These are phyloP conservation scores for Alternaria arborescens DNA, from an alignment of 2,329 filamentous ascomycete species.

Conservation along the genomic window DNA sequence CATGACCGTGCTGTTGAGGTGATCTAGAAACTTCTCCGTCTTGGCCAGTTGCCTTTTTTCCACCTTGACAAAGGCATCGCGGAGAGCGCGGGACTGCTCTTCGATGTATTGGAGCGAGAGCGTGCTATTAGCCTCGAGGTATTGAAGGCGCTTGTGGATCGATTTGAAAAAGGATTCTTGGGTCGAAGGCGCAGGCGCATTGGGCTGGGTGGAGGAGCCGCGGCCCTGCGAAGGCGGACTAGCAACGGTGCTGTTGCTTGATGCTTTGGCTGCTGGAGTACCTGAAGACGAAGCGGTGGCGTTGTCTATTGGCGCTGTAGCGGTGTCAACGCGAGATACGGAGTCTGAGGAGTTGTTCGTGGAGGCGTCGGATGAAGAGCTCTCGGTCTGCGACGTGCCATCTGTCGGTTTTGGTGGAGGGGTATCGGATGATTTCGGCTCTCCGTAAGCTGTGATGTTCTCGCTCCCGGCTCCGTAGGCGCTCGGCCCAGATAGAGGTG, in stretches of 20 bases:
- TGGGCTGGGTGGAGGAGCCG: constrained; percentile 55
- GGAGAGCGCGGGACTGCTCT: constrained; percentile 88
- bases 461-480: neutral
- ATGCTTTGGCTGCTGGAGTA: constrained; percentile 19
- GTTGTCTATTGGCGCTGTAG: constrained; percentile 18
- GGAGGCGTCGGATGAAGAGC: constrained; percentile 12
- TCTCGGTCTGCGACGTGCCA: constrained; percentile 6
- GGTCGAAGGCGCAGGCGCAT: constrained; percentile 75
- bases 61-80: constrained; percentile 84
- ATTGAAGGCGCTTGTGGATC: constrained; percentile 88
- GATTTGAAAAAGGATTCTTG: constrained; percentile 99
- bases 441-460: neutral
- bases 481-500: neutral
- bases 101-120: constrained; percentile 95
- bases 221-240: constrained; percentile 31
- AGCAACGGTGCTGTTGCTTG: constrained; percentile 29
- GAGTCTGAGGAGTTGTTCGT: constrained; percentile 9
- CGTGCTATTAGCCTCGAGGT: constrained; percentile 91
- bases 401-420: constrained; percentile 5
- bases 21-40: constrained; percentile 80
- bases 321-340: constrained; percentile 16
- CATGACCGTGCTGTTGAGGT: constrained; percentile 87
- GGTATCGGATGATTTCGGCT: neutral
- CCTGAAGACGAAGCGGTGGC: constrained; percentile 22
- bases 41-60: constrained; percentile 89